Evolutionary conservation across 2,329 filamentous ascomycete species (phyloP).

Genomic region (Fusarium musae): DNA sequence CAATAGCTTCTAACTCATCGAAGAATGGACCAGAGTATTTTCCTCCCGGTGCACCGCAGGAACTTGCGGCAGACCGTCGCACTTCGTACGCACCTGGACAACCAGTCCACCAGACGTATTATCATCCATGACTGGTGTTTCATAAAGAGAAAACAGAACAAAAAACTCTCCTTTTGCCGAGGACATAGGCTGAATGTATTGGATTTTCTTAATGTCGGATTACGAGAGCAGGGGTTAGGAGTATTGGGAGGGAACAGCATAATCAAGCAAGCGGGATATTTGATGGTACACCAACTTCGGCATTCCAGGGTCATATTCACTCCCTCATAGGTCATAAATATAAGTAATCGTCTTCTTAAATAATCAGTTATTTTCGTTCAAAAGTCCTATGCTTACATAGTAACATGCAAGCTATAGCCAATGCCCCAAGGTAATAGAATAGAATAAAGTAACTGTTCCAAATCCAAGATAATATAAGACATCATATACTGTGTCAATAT

Average conservation of each 20-base stretch:
- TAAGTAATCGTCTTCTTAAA: not conserved
- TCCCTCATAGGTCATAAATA: slow-evolving; percentile 15
- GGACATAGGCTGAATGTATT: slow-evolving; percentile 2
- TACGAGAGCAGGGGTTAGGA: slow-evolving; percentile 22
- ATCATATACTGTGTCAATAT: not conserved
- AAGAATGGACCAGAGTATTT: slow-evolving; percentile 36
- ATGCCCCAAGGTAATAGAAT: not conserved
- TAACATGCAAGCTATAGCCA: not conserved
- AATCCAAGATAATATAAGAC: not conserved
- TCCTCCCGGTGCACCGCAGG: slow-evolving; percentile 37
- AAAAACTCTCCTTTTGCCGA: not conserved
- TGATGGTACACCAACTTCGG: slow-evolving; percentile 21
- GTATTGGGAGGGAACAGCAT: slow-evolving; percentile 16
- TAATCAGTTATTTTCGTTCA: not conserved
- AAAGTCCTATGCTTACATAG: not conserved
- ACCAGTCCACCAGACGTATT: slow-evolving; percentile 40
- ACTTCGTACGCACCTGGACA: slow-evolving; percentile 15
- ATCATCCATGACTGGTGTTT: slow-evolving; percentile 34
- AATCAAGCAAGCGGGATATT: slow-evolving; percentile 9
- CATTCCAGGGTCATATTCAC: slow-evolving; percentile 24
- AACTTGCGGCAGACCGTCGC: slow-evolving; percentile 37
- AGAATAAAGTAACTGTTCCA: not conserved
- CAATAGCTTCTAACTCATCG: slow-evolving; percentile 20
- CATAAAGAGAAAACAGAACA: not conserved
- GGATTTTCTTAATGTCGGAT: slow-evolving; percentile 10